Conservation (phyloP, 2,329 filamentous ascomycete species). For the Fusarium illudens region DNA sequence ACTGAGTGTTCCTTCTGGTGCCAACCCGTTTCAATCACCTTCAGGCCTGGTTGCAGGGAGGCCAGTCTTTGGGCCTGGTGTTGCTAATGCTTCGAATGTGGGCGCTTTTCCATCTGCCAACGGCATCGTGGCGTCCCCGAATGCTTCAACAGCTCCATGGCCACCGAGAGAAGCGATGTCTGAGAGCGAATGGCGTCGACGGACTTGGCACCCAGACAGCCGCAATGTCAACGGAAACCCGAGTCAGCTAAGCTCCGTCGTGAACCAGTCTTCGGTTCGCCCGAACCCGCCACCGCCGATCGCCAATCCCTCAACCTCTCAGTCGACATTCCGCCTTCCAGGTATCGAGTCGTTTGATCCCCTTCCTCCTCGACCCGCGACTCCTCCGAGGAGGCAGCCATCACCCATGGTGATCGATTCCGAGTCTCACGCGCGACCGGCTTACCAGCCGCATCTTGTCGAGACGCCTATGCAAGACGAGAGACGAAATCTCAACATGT, state of each 20-base stretch:
- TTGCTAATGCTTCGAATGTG: constrained; percentile 64
- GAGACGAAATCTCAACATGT: constrained; percentile 62
- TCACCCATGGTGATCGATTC: constrained; percentile 83
- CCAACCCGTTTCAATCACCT: constrained; percentile 76
- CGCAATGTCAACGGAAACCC: constrained; percentile 69
- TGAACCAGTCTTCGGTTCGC: constrained; percentile 70
- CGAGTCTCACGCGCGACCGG: constrained; percentile 50
- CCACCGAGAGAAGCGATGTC: constrained; percentile 71
- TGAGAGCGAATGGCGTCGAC: constrained; percentile 81
- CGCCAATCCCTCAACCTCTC: constrained; percentile 57
- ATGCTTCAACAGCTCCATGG: constrained; percentile 68
- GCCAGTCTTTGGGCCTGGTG: constrained; percentile 61
- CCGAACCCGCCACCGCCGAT: constrained; percentile 62
- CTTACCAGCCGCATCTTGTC: constrained; percentile 40
- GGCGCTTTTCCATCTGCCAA: constrained; percentile 64
- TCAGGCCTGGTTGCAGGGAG: constrained; percentile 65
- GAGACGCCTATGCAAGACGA: constrained; percentile 53
- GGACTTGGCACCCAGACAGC: constrained; percentile 91
- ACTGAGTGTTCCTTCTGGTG: constrained; percentile 81
- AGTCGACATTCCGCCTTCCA: constrained; percentile 74
- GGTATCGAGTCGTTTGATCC: constrained; percentile 94
- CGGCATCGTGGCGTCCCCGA: constrained; percentile 71
- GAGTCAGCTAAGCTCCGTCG: constrained; percentile 79
- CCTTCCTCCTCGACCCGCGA: constrained; percentile 68
- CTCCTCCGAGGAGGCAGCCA: constrained; percentile 69